Conservation (phyloP, 495 filamentous ascomycete genomes). For the Penicillium maclennaniae region DNA sequence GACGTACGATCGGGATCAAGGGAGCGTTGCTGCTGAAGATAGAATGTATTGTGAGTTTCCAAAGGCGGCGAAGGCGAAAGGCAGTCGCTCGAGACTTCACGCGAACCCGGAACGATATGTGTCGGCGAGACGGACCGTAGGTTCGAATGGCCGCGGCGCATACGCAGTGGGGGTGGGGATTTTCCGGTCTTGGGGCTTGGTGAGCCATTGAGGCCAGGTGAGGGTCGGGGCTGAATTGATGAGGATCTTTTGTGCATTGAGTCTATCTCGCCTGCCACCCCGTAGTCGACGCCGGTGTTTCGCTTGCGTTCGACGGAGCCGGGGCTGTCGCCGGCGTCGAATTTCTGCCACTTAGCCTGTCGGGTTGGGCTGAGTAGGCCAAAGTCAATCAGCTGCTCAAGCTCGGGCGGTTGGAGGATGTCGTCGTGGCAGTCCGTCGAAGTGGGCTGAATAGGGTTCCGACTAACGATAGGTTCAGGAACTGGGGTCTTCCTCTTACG, state of each 20-base stretch:
- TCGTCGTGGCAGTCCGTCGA: slow-evolving; percentile 15
- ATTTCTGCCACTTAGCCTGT: slow-evolving; percentile 37
- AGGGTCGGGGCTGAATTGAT: slow-evolving; percentile 14
- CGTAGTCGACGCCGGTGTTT: slow-evolving; percentile 2
- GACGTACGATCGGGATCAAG: slow-evolving; percentile 23
- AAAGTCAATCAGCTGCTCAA: slow-evolving; percentile 13
- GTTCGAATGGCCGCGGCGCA: slow-evolving; percentile 22
- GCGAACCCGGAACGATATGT: slow-evolving; percentile 4
- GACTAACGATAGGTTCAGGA: slow-evolving; percentile 31
- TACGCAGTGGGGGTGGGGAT: slow-evolving; percentile 23
- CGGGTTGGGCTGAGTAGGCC: slow-evolving; percentile 19
- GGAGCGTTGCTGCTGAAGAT: slow-evolving; percentile 19
- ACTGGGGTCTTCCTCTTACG: slow-evolving; percentile 42
- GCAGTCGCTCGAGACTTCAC: slow-evolving; percentile 1
- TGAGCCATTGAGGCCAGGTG: slow-evolving; percentile 15
- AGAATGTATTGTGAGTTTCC: slow-evolving; percentile 19
- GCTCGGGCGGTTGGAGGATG: slow-evolving; percentile 8
- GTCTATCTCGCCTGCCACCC: slow-evolving; percentile 8
- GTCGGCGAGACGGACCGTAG: slow-evolving; percentile 23
- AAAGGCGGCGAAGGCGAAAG: slow-evolving; percentile 27
- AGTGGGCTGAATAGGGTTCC: slow-evolving; percentile 16
- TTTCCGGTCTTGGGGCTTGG: slow-evolving; percentile 20
- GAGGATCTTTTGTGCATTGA: slow-evolving; percentile 16
- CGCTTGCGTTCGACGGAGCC: slow-evolving; percentile 36
- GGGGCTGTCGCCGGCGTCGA: slow-evolving; percentile 35